phyloP scores from a whole-genome alignment of 768 basidiomycete species.

The Gyrodon lividus region DNA sequence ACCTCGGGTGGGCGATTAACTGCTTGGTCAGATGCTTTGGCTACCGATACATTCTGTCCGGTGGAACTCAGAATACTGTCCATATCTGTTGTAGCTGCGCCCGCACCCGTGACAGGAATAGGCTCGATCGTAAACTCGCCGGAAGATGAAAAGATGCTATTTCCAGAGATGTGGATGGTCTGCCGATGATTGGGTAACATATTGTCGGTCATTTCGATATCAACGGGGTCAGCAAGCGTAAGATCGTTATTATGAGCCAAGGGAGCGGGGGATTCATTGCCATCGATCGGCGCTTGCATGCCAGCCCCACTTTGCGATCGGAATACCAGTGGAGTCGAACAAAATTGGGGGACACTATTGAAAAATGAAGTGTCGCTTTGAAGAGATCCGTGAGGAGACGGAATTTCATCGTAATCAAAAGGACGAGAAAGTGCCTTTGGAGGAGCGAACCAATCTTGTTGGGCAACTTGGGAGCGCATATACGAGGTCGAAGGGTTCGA shows the following conservation, averaged over 20 bases:
- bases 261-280: background rate
- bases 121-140: constrained; percentile 24
- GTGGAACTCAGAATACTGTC: background rate
- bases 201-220: constrained; percentile 24
- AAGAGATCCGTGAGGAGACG: constrained; percentile 5
- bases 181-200: constrained; percentile 2
- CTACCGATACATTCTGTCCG: background rate
- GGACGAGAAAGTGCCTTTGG: constrained; percentile 7
- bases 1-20: background rate
- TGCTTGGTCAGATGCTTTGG: background rate
- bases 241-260: background rate
- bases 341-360: constrained; percentile 20
- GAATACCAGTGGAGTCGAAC: constrained; percentile 24
- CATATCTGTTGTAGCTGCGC: background rate
- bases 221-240: background rate
- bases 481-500: constrained; percentile 25
- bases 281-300: background rate
- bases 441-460: constrained; percentile 14
- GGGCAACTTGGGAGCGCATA: constrained; percentile 24
- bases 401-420: background rate
- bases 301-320: constrained; percentile 2
- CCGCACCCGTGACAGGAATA: background rate
- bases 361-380: constrained; percentile 18
- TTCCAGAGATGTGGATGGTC: constrained; percentile 21
- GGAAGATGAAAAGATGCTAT: constrained; percentile 31